Percentiles rank a stretch among this genome's conserved stretches.
Conservation (phyloP, 169 alveolate species). For the Plasmodium sp. region DNA sequence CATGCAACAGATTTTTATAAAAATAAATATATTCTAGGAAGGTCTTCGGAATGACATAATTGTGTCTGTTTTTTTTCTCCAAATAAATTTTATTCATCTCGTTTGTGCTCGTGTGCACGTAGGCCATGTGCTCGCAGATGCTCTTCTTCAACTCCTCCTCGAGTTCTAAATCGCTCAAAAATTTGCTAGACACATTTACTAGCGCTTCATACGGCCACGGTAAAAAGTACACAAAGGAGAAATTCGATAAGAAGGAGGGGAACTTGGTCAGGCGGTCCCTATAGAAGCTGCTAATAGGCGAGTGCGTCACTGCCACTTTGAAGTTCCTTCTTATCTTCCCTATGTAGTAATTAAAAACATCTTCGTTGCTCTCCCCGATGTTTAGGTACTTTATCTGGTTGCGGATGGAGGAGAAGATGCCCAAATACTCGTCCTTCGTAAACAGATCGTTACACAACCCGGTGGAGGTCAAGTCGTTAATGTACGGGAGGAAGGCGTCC, state of each 20-base stretch:
- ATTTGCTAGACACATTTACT: constrained; percentile 92
- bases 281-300: constrained; percentile 71
- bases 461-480: constrained; percentile 96
- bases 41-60: constrained; percentile 97
- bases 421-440: constrained; percentile 93
- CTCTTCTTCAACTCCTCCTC: constrained; percentile 88
- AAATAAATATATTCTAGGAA: constrained; percentile 95
- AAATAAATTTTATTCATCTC: constrained; percentile 91
- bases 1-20: constrained; percentile 90
- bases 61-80: constrained; percentile 92
- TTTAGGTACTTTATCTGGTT: constrained; percentile 80
- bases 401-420: constrained; percentile 89
- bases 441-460: constrained; percentile 96
- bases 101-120: constrained; percentile 94
- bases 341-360: constrained; percentile 86
- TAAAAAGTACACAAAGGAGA: constrained; percentile 96
- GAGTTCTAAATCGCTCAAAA: constrained; percentile 89
- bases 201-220: constrained; percentile 98
- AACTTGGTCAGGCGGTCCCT: constrained; percentile 63
- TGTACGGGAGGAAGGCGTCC: constrained; percentile 92
- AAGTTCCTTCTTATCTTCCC: constrained; percentile 79
- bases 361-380: constrained; percentile 89
- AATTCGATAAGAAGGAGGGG: constrained; percentile 79
- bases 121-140: constrained; percentile 94
- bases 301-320: constrained; percentile 78